phyloP scores from a whole-genome alignment of 306 rosid genomes.

The Trichosanthes cucumerina region DNA sequence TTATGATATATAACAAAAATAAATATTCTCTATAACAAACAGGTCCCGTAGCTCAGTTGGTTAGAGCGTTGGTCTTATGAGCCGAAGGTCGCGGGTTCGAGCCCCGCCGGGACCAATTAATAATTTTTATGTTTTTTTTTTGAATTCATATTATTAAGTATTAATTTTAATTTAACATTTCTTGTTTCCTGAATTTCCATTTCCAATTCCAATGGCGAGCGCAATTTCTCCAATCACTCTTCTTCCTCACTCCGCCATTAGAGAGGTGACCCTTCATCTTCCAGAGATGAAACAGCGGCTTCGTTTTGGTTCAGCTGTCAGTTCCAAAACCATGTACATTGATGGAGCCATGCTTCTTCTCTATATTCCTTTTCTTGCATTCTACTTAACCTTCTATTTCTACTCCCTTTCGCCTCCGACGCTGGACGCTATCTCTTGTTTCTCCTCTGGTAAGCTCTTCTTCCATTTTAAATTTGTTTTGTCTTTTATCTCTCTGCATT shows the following conservation, averaged over 20 bases:
- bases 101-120: slow-evolving; percentile 44
- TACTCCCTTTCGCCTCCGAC: slow-evolving; percentile 13
- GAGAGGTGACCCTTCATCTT: slow-evolving; percentile 30
- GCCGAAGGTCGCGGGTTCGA: slow-evolving; percentile 48
- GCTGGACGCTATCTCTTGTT: slow-evolving; percentile 1
- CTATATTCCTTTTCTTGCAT: slow-evolving; percentile 21
- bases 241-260: slow-evolving; percentile 10
- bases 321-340: neutral
- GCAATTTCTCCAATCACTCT: neutral
- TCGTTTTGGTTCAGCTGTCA: slow-evolving; percentile 48
- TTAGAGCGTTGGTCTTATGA: slow-evolving; percentile 51
- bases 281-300: slow-evolving; percentile 45
- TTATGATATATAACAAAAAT: too few species aligned
- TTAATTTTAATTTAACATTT: neutral
- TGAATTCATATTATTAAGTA: neutral
- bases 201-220: neutral
- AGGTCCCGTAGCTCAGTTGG: slow-evolving; percentile 49
- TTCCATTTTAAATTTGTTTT: neutral
- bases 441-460: slow-evolving; percentile 11
- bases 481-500: neutral
- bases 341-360: slow-evolving; percentile 13
- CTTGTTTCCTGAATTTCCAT: too few species aligned
- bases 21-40: neutral
- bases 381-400: slow-evolving; percentile 33
- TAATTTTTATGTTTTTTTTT: fast-evolving